Percentiles rank a stretch among this genome's conserved stretches.
phyloP scores from a whole-genome alignment of 2,329 filamentous ascomycete species.

The Stachybotrys elegans region DNA sequence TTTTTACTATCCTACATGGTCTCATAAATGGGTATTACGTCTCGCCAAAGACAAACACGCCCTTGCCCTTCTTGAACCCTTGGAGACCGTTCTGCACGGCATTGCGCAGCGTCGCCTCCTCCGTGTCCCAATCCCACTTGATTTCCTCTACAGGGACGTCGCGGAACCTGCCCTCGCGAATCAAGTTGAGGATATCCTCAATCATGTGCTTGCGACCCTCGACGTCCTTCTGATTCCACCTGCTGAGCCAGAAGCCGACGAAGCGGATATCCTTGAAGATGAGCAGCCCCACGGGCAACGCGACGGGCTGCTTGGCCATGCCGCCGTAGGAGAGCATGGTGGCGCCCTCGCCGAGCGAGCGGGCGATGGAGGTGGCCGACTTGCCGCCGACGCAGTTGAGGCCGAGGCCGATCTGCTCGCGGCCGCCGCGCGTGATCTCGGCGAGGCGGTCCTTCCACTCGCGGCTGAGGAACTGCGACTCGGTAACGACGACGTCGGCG shows the following conservation, averaged over 20 bases:
- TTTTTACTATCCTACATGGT: background rate
- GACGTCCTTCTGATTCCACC: slow-evolving; percentile 75
- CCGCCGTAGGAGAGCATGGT: slow-evolving; percentile 91
- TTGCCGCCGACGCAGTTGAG: slow-evolving; percentile 95
- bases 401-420: slow-evolving; percentile 69
- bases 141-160: slow-evolving; percentile 81
- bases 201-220: slow-evolving; percentile 73
- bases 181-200: slow-evolving; percentile 75
- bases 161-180: slow-evolving; percentile 69
- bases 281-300: slow-evolving; percentile 73
- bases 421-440: slow-evolving; percentile 64
- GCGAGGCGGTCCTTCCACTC: slow-evolving; percentile 59
- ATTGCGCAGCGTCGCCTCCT: slow-evolving; percentile 60
- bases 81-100: slow-evolving; percentile 79
- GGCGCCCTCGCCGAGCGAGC: slow-evolving; percentile 62
- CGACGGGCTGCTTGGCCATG: slow-evolving; percentile 85
- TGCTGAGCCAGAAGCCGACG: slow-evolving; percentile 90
- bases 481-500: slow-evolving; percentile 52
- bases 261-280: slow-evolving; percentile 93
- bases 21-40: slow-evolving; percentile 35
- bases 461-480: slow-evolving; percentile 47
- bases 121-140: slow-evolving; percentile 77
- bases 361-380: slow-evolving; percentile 72
- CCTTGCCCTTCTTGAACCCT: slow-evolving; percentile 84
- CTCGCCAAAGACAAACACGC: slow-evolving; percentile 75